Percentiles rank a stretch among this genome's conserved stretches.
Conservation (phyloP, 2,329 filamentous ascomycete genomes). For the Camillea tinctor region DNA sequence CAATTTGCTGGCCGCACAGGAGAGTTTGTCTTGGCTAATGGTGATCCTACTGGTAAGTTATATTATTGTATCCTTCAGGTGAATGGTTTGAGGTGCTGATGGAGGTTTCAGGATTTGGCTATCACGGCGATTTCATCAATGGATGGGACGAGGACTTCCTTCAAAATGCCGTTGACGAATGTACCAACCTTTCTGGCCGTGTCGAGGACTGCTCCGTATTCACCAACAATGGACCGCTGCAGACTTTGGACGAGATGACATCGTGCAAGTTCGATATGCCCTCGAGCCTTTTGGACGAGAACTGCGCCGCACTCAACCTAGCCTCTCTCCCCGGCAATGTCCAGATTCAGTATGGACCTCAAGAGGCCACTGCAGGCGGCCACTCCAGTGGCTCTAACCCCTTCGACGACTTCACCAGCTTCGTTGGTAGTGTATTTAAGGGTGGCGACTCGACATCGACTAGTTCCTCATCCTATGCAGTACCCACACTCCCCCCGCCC, state of each 20-base stretch:
- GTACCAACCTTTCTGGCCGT: slow-evolving; percentile 68
- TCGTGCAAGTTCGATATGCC: slow-evolving; percentile 66
- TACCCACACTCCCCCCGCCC: slow-evolving; percentile 28
- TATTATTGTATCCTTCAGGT: background rate
- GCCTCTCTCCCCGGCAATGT: slow-evolving; percentile 65
- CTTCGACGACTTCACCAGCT: slow-evolving; percentile 19
- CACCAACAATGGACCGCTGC: slow-evolving; percentile 47
- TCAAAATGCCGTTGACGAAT: slow-evolving; percentile 69
- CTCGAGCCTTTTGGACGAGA: slow-evolving; percentile 52
- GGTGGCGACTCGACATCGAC: slow-evolving; percentile 15
- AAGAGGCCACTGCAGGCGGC: slow-evolving; percentile 23
- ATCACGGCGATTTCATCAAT: slow-evolving; percentile 77
- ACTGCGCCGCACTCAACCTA: slow-evolving; percentile 39
- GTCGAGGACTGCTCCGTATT: slow-evolving; percentile 77
- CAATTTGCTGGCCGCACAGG: slow-evolving; percentile 60
- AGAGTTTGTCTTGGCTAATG: slow-evolving; percentile 73
- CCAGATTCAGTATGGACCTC: slow-evolving; percentile 38
- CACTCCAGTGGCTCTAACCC: slow-evolving; percentile 3
- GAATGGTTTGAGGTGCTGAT: slow-evolving; percentile 7
- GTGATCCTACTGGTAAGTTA: slow-evolving; percentile 67
- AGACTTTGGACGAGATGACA: slow-evolving; percentile 51
- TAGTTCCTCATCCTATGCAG: slow-evolving; percentile 16
- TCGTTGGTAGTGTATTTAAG: slow-evolving; percentile 15
- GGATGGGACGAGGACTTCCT: slow-evolving; percentile 73
- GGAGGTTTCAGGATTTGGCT: slow-evolving; percentile 59